Evolutionary conservation across 768 basidiomycete genomes (phyloP), one percentile per base, ranked within the genome.

Genomic region (Neoboletus magnificus): DNA sequence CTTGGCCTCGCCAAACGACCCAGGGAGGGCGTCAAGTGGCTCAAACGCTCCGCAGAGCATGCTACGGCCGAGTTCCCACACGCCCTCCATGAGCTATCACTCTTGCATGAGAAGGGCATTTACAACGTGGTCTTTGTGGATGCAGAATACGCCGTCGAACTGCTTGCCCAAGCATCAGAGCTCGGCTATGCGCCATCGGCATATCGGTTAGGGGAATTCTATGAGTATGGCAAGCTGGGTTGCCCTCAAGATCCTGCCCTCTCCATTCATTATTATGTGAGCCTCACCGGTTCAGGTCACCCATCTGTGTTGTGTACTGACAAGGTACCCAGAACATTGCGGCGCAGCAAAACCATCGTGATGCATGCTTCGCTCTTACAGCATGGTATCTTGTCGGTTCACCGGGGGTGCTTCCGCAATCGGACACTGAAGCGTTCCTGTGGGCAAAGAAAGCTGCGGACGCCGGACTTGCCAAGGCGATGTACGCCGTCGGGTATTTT

Each of bases 361-460:
- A 98, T 66, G 94, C 96, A 0, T 98, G 96, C 70, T 98, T 98
- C 66, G 96, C 97, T 1, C 79, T 99, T 40, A 98, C 97, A 18
- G 95, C 97, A 8, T 99, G 96, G 96, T 99, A 99, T 68, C 87
- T 99, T 60, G 96, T 98, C 56, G 97, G 97, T 45, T 98, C 95
- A 10, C 92, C 95, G 0, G 96, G 97, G 23, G 93, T 99, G 2
- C 82, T 99, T 16, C 96, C 97, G 1, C 97, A 99, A 68, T 97
- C 94, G 0, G 97, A 99, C 69, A 98, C 96, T 0, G 97, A 99
- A 68, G 97, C 97, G 12, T 98, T 86, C 73, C 77, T 99, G 4
- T 99, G 97, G 97, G 93, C 97, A 6, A 91, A 91, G 73, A 94
- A 87, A 66, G 94, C 97, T 23, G 95, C 94, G 18, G 95, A 98